Percentiles rank a stretch among this genome's conserved stretches.
Evolutionary conservation across 441 rosid species (phyloP).

Genomic region (Theobroma grandiflorum): DNA sequence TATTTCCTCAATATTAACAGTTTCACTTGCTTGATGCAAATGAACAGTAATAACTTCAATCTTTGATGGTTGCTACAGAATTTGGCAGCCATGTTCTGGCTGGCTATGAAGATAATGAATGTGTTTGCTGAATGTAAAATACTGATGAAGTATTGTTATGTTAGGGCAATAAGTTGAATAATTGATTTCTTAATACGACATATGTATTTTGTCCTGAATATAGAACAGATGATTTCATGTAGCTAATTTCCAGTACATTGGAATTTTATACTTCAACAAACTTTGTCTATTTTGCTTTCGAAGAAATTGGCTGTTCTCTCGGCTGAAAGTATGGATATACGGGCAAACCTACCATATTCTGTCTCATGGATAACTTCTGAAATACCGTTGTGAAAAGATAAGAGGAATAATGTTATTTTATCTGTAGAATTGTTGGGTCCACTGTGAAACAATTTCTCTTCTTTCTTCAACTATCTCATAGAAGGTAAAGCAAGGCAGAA

Average conservation of each 20-base stretch:
- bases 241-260: neutral
- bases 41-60: neutral
- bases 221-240: neutral
- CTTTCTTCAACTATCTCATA: neutral
- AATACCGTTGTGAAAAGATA: neutral
- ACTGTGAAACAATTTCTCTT: neutral
- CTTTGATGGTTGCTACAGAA: too few relatives aligned
- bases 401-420: neutral
- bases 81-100: neutral
- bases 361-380: neutral
- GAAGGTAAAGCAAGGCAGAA: neutral
- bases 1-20: neutral
- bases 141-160: too few relatives aligned
- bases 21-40: neutral
- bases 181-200: neutral
- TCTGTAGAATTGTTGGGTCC: neutral
- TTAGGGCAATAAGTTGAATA: neutral
- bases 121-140: constrained; percentile 1
- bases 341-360: neutral
- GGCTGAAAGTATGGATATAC: neutral
- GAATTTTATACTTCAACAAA: neutral
- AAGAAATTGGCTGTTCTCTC: neutral
- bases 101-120: neutral
- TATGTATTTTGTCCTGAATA: neutral
- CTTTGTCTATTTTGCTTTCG: neutral